phyloP scores from a whole-genome alignment of 192 early-diverging fungal genomes.

The Podila clonocystis region DNA sequence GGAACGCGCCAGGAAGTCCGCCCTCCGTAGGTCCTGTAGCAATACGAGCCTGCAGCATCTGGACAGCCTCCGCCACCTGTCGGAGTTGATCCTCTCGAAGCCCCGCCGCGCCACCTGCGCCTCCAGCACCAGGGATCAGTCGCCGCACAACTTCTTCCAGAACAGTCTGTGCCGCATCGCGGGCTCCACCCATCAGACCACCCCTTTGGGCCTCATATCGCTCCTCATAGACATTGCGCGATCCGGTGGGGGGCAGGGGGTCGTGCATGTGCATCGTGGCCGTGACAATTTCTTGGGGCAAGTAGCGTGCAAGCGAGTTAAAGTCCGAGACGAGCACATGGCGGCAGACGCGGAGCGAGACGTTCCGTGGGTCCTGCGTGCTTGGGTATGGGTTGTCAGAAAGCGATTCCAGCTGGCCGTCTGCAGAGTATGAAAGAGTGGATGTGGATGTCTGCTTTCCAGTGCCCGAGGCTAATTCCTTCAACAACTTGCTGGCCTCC shows the following conservation, averaged over 20 bases:
- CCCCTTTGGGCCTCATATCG: constrained; percentile 38
- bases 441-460: constrained; percentile 3
- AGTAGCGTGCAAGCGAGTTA: constrained; percentile 53
- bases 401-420: constrained; percentile 3
- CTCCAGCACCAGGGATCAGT: constrained; percentile 22
- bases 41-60: constrained; percentile 15
- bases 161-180: constrained; percentile 35
- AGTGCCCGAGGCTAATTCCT: constrained; percentile 7
- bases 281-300: constrained; percentile 60
- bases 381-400: constrained; percentile 11
- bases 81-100: constrained; percentile 25
- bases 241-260: constrained; percentile 70
- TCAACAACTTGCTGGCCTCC: constrained; percentile 14
- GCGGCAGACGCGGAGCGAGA: constrained; percentile 30
- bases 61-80: constrained; percentile 39
- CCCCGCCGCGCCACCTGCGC: constrained; percentile 7
- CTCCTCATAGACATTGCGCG: constrained; percentile 47
- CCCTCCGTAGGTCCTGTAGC: background rate
- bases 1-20: constrained; percentile 44
- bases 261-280: constrained; percentile 68
- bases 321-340: constrained; percentile 61
- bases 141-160: constrained; percentile 38
- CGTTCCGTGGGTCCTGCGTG: constrained; percentile 24
- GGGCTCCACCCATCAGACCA: constrained; percentile 22
- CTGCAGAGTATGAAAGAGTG: background rate